phyloP scores from a whole-genome alignment of 1,139 yeast genomes.

The Kodamaea arcana region DNA sequence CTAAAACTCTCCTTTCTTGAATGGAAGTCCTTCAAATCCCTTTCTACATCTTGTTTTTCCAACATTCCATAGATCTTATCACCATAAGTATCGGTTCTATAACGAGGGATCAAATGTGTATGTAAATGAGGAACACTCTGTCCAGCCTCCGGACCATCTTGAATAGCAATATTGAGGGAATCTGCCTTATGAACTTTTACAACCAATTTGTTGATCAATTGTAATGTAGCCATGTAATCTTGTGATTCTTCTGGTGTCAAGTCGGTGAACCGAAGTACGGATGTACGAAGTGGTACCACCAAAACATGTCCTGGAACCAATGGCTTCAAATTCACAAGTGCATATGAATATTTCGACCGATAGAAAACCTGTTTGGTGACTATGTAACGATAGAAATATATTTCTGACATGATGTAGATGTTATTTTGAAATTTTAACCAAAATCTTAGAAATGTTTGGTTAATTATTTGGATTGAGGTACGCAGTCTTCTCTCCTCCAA shows the following conservation, averaged over 20 bases:
- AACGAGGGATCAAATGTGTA: conserved; percentile 87
- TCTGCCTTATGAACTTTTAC: conserved; percentile 68
- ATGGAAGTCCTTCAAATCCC: conserved; percentile 28
- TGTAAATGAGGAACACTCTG: conserved; percentile 93
- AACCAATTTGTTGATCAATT: conserved; percentile 63
- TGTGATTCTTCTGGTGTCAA: conserved; percentile 65
- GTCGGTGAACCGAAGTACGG: conserved; percentile 60
- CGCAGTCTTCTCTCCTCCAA: too few species aligned
- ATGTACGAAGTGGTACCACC: conserved; percentile 70
- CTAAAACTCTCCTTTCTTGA: conserved; percentile 21
- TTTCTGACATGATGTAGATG: conserved; percentile 14
- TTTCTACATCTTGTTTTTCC: conserved; percentile 42
- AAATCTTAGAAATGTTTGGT: too few species aligned
- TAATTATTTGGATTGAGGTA: too few species aligned
- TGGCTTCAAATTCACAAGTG: conserved; percentile 85
- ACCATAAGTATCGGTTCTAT: conserved; percentile 57
- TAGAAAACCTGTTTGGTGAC: conserved; percentile 65
- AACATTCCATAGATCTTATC: conserved; percentile 66
- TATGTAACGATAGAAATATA: conserved; percentile 49
- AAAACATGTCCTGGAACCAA: conserved; percentile 86
- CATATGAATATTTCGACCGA: conserved; percentile 60
- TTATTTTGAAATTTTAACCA: too few species aligned
- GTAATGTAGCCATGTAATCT: conserved; percentile 80
- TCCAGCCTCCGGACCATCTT: conserved; percentile 95
- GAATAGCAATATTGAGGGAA: conserved; percentile 81